A percentile compares a stretch with the other conserved stretches of the same genome.
phyloP scores from a whole-genome alignment of 768 basidiomycete genomes.

The Mycena latifolia region DNA sequence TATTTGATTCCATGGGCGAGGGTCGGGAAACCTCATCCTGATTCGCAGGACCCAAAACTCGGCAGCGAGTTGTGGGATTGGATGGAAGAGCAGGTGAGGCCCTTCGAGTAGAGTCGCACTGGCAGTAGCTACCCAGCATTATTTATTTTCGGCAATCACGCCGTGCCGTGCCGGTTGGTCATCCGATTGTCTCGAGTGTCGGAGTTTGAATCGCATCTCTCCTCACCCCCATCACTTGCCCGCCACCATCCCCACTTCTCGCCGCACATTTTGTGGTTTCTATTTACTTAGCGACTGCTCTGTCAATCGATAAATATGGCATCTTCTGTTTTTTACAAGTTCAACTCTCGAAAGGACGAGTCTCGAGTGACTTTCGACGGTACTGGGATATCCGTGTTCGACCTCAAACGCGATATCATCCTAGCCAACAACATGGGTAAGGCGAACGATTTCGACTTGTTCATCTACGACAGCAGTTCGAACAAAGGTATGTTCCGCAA shows the following conservation, averaged over 20 bases:
- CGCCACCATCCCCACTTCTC: neutral
- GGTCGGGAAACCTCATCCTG: slow-evolving; percentile 35
- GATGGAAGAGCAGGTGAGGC: slow-evolving; percentile 44
- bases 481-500: slow-evolving; percentile 82
- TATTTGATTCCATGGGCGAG: slow-evolving; percentile 43
- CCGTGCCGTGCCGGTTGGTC: too few species aligned
- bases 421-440: slow-evolving; percentile 95
- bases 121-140: neutral
- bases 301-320: slow-evolving; percentile 71
- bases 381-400: slow-evolving; percentile 98
- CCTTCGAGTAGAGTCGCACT: slow-evolving; percentile 10
- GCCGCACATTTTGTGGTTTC: slow-evolving; percentile 17
- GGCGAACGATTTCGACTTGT: slow-evolving; percentile 97
- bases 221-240: too few species aligned
- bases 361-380: slow-evolving; percentile 98
- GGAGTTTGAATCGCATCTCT: neutral
- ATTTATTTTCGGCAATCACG: neutral
- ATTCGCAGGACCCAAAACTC: slow-evolving; percentile 36
- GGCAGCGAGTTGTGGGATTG: slow-evolving; percentile 41
- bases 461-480: slow-evolving; percentile 84
- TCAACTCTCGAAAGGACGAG: slow-evolving; percentile 95
- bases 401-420: slow-evolving; percentile 98
- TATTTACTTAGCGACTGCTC: slow-evolving; percentile 43
- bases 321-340: slow-evolving; percentile 98
- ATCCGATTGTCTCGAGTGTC: neutral